Percentiles rank a stretch among this genome's conserved stretches.
phyloP scores from a whole-genome alignment of 2,329 filamentous ascomycete species.

The Penicillium italicum region DNA sequence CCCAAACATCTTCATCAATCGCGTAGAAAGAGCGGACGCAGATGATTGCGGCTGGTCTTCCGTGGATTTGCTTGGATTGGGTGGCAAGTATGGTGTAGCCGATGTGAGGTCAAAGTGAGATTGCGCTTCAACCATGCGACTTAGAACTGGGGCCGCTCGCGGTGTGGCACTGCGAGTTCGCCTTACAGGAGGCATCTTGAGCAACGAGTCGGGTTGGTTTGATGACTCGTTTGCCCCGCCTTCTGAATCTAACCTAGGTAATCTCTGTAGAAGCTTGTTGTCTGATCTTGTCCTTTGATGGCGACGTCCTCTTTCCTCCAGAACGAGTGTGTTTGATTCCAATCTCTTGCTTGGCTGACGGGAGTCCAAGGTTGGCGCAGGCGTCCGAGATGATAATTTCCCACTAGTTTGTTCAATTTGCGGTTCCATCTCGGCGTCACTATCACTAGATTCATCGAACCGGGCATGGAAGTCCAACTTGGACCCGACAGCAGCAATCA shows the following conservation, averaged over 20 bases:
- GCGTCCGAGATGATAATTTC: conserved; percentile 1
- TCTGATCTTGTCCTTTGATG: conserved; percentile 62
- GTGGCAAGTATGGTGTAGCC: conserved; percentile 19
- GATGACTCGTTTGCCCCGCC: conserved; percentile 25
- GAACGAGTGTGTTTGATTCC: conserved; percentile 7
- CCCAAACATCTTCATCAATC: conserved; percentile 78
- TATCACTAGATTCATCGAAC: conserved; percentile 81
- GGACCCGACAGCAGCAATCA: conserved; percentile 85
- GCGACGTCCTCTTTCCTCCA: conserved; percentile 40
- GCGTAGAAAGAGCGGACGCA: conserved; percentile 61
- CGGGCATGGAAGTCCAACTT: conserved; percentile 76
- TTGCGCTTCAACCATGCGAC: conserved; percentile 70
- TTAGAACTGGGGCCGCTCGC: conserved; percentile 67
- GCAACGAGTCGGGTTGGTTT: conserved; percentile 17
- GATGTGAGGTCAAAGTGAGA: conserved; percentile 52
- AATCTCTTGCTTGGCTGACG: background rate
- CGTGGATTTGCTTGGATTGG: conserved; percentile 46
- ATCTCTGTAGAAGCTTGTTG: conserved; percentile 56
- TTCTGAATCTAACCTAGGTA: conserved; percentile 54
- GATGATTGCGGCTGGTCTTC: conserved; percentile 44
- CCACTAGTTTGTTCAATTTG: conserved; percentile 9
- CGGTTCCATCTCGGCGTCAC: conserved; percentile 55
- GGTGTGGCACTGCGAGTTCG: conserved; percentile 39
- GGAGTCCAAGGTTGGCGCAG: conserved; percentile 1
- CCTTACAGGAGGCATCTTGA: conserved; percentile 18